phyloP scores from a whole-genome alignment of 805 yeast species.

The Candida methanosorbosa region DNA sequence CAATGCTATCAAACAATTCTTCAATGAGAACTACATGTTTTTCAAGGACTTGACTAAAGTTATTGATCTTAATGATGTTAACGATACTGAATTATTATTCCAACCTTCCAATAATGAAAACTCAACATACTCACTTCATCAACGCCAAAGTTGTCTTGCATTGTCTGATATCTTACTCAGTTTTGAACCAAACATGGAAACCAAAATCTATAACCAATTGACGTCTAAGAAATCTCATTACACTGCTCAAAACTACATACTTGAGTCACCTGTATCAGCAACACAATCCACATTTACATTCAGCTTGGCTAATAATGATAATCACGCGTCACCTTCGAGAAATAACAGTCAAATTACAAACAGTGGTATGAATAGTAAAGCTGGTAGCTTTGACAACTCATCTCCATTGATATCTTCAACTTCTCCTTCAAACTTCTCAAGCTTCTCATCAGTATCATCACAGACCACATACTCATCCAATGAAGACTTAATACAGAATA shows the following conservation, averaged over 20 bases:
- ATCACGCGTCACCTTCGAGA: conserved; percentile 3
- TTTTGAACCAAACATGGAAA: neutral
- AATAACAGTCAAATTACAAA: neutral
- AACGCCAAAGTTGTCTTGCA: no score
- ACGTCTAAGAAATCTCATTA: neutral
- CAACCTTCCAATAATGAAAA: neutral
- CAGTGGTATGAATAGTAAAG: neutral
- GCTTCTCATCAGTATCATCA: conserved; percentile 23
- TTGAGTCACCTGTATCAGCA: conserved; percentile 2
- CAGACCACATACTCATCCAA: conserved; percentile 20
- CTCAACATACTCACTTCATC: no score
- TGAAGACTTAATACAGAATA: conserved; percentile 7
- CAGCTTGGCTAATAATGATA: conserved; percentile 2
- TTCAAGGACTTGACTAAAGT: neutral
- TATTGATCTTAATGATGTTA: neutral
- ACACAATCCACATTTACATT: conserved; percentile 1
- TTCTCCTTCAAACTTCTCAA: conserved; percentile 24
- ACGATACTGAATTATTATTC: neutral
- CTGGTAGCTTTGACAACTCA: no score
- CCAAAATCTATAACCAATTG: neutral
- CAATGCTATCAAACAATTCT: conserved; percentile 30
- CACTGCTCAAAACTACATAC: neutral
- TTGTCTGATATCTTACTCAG: neutral
- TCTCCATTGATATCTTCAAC: conserved; percentile 7
- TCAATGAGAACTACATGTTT: conserved; percentile 12